Conservation (phyloP, 1,284 basidiomycete species). For the Phylloboletellus chloephorus region DNA sequence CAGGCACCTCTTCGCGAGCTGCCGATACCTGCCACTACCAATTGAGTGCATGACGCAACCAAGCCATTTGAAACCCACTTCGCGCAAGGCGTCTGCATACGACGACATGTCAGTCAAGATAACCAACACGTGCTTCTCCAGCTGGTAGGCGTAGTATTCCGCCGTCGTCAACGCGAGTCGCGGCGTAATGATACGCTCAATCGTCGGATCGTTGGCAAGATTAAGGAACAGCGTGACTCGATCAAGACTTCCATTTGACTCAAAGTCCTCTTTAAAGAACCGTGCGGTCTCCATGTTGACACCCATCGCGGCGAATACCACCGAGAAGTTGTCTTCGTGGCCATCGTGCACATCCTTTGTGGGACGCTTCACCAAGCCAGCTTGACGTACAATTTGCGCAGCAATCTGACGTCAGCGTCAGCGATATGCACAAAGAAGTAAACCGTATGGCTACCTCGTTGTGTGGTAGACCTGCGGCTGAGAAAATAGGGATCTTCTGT, state of each 20-base stretch:
- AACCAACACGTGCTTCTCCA: conserved; percentile 99
- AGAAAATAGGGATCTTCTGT: conserved; percentile 99
- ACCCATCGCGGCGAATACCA: conserved; percentile 99
- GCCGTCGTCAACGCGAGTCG: conserved; percentile 97
- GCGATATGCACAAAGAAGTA: conserved; percentile 18
- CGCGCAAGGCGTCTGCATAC: conserved; percentile 96
- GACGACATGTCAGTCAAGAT: conserved; percentile 99
- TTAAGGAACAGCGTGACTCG: conserved; percentile 99
- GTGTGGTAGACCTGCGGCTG: conserved; percentile 97
- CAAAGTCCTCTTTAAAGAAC: conserved; percentile 99
- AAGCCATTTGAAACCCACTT: conserved; percentile 46
- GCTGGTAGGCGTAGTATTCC: conserved; percentile 99
- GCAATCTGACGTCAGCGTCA: conserved; percentile 68
- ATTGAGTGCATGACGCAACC: conserved; percentile 17
- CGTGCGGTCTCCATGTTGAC: conserved; percentile 99
- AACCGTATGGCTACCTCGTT: conserved; percentile 70
- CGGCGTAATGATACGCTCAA: conserved; percentile 99
- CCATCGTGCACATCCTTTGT: conserved; percentile 98
- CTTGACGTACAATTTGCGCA: conserved; percentile 99
- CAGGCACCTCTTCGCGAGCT: conserved; percentile 98
- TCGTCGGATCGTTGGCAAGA: conserved; percentile 99
- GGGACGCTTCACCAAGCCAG: conserved; percentile 92
- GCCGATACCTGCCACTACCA: conserved; percentile 73
- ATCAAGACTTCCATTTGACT: conserved; percentile 97
- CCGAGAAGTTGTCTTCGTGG: conserved; percentile 99